A percentile compares a stretch with the other conserved stretches of the same genome.
Conservation (phyloP, 2,329 filamentous ascomycete species). For the Colletotrichum lindemuthianum region DNA sequence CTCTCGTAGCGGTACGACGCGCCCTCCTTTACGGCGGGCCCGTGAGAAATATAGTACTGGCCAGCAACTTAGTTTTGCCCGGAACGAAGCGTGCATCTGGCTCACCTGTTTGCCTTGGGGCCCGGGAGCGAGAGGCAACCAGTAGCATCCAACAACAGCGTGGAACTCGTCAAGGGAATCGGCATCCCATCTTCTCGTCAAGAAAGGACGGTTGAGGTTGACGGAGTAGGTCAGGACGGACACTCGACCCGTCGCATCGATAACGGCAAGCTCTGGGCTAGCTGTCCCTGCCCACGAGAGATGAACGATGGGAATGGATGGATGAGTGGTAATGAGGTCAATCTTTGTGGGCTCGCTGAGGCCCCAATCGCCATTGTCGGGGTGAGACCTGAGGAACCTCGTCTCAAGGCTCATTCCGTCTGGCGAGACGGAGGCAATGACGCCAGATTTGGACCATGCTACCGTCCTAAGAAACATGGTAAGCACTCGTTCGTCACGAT, state of each 20-base stretch:
- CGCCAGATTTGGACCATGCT: conserved; percentile 88
- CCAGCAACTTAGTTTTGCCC: conserved; percentile 10
- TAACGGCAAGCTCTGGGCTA: conserved; percentile 82
- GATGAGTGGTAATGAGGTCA: conserved; percentile 68
- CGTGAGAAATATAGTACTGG: conserved; percentile 58
- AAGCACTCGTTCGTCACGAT: not conserved
- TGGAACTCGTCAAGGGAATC: conserved; percentile 80
- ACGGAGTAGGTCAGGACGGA: conserved; percentile 77
- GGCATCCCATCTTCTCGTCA: conserved; percentile 69
- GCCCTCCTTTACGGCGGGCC: conserved; percentile 71
- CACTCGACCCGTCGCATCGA: conserved; percentile 83
- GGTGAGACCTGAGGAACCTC: conserved; percentile 75
- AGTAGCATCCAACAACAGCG: conserved; percentile 84
- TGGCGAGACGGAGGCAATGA: conserved; percentile 81
- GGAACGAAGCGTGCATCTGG: conserved; percentile 27
- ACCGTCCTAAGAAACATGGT: conserved; percentile 68
- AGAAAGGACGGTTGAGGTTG: conserved; percentile 76
- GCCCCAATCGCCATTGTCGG: conserved; percentile 77
- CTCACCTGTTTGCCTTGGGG: conserved; percentile 55
- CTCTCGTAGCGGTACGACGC: conserved; percentile 76
- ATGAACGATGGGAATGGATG: conserved; percentile 77
- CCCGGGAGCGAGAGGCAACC: conserved; percentile 70
- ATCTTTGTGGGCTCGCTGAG: conserved; percentile 77
- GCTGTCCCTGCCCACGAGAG: conserved; percentile 80
- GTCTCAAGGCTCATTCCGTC: conserved; percentile 78